phyloP scores from a whole-genome alignment of 2,329 filamentous ascomycete genomes.

The Apiospora sp. region DNA sequence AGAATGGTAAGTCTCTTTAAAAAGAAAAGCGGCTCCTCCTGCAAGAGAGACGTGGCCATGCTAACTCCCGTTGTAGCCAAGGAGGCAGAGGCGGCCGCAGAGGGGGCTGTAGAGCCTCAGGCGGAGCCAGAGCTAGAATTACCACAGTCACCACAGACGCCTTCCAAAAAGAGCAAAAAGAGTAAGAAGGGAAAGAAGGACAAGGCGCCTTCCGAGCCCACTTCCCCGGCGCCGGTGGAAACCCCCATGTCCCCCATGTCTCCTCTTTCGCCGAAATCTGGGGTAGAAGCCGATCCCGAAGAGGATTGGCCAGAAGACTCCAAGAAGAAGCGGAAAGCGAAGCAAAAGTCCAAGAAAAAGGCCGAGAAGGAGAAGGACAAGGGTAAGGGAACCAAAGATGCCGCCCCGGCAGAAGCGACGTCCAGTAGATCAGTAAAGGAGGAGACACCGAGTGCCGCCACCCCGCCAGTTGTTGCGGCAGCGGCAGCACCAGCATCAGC shows the following conservation, averaged over 20 bases:
- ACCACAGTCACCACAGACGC: conserved; percentile 1
- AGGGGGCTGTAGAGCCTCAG: conserved; percentile 1
- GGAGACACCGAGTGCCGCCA: not conserved
- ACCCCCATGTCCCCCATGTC: not conserved
- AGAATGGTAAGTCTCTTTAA: conserved; percentile 28
- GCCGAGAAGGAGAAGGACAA: conserved; percentile 30
- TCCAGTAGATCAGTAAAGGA: conserved; percentile 22
- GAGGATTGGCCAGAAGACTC: conserved; percentile 19
- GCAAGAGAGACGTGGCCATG: not conserved
- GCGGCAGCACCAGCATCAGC: not conserved
- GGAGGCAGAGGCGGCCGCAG: not conserved
- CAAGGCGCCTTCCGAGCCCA: conserved; percentile 23
- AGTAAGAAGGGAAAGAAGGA: conserved; percentile 34
- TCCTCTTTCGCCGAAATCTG: not conserved
- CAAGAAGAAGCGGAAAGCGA: conserved; percentile 31
- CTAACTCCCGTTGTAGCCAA: conserved; percentile 23
- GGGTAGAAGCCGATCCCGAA: conserved; percentile 17
- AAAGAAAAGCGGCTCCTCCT: not conserved
- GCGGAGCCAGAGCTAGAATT: conserved; percentile 3
- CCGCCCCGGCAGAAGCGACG: not conserved
- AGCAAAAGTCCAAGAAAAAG: conserved; percentile 32
- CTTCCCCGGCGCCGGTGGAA: conserved; percentile 23
- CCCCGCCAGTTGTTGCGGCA: not conserved
- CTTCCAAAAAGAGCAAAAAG: conserved; percentile 22
- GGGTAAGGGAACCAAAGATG: conserved; percentile 27